phyloP scores from a whole-genome alignment of 2,329 filamentous ascomycete genomes.

The Hypoxylon sp. region DNA sequence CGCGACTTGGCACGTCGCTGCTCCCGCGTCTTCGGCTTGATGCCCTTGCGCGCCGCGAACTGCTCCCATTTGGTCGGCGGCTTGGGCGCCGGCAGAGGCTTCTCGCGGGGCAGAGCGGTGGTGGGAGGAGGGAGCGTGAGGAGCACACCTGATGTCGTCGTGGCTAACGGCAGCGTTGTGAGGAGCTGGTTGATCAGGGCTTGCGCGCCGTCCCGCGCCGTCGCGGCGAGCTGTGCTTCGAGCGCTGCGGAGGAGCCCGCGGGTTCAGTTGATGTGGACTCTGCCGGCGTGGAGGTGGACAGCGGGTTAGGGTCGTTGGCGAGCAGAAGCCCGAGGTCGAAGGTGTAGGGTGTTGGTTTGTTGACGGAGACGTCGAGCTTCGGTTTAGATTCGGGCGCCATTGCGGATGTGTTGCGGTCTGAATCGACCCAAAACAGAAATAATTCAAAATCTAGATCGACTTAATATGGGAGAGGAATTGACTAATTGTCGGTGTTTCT shows the following conservation, averaged over 20 bases:
- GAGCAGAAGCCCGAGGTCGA: slow-evolving; percentile 77
- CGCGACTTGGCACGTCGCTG: slow-evolving; percentile 77
- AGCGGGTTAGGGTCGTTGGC: slow-evolving; percentile 87
- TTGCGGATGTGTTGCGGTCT: slow-evolving; percentile 30
- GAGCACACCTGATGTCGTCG: slow-evolving; percentile 78
- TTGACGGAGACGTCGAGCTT: slow-evolving; percentile 53
- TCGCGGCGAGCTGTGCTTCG: slow-evolving; percentile 78
- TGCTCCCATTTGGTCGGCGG: slow-evolving; percentile 93
- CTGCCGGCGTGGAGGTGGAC: slow-evolving; percentile 37
- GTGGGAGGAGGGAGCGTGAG: slow-evolving; percentile 80
- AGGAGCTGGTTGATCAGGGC: slow-evolving; percentile 96
- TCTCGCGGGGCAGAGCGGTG: slow-evolving; percentile 87
- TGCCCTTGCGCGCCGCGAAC: slow-evolving; percentile 97
- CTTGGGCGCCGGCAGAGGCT: slow-evolving; percentile 86
- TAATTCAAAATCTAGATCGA: not conserved
- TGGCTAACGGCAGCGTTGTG: slow-evolving; percentile 84
- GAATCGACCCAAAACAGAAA: slow-evolving; percentile 1
- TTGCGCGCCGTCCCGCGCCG: slow-evolving; percentile 91
- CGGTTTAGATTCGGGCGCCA: slow-evolving; percentile 46
- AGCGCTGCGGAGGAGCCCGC: slow-evolving; percentile 63
- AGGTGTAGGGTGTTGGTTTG: slow-evolving; percentile 53
- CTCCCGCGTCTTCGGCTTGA: slow-evolving; percentile 88
- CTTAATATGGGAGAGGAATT: not conserved
- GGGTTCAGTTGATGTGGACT: slow-evolving; percentile 60
- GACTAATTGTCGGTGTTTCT: not conserved